These are phyloP conservation scores for Gomphus sp. DNA, from an alignment of 1,284 basidiomycete species.

Conservation along the genomic window DNA sequence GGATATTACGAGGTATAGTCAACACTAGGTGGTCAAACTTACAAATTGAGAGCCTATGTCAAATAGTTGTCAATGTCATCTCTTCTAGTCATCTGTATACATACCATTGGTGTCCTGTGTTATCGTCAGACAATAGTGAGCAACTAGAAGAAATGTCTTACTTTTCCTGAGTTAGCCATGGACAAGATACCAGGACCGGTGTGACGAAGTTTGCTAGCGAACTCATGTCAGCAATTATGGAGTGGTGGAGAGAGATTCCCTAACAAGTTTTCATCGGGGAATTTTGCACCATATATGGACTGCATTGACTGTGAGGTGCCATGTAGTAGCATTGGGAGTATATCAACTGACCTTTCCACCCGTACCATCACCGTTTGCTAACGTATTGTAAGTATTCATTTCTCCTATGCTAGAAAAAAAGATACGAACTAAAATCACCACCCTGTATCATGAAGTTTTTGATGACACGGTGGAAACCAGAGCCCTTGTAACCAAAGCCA, in stretches of 20 bases:
- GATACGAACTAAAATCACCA: conserved; percentile 55
- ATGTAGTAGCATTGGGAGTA: background rate
- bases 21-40: conserved; percentile 18
- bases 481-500: conserved; percentile 64
- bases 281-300: conserved; percentile 51
- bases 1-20: background rate
- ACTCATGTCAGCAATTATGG: background rate
- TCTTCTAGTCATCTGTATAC: conserved; percentile 13
- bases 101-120: conserved; percentile 75
- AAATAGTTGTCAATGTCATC: conserved; percentile 18
- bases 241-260: conserved; percentile 16
- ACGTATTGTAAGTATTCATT: background rate
- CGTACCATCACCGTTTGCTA: conserved; percentile 48
- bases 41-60: conserved; percentile 75
- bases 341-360: conserved; percentile 39
- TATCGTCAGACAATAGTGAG: background rate
- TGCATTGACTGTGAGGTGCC: conserved; percentile 13
- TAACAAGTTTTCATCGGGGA: conserved; percentile 78
- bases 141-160: background rate
- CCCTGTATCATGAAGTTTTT: conserved; percentile 66
- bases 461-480: conserved; percentile 64
- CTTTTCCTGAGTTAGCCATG: conserved; percentile 78
- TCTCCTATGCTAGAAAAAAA: background rate
- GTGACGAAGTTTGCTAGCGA: conserved; percentile 78
- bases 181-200: conserved; percentile 78